Evolutionary conservation across 2,329 filamentous ascomycete species (phyloP).

Genomic region (Colletotrichum tropicicola): DNA sequence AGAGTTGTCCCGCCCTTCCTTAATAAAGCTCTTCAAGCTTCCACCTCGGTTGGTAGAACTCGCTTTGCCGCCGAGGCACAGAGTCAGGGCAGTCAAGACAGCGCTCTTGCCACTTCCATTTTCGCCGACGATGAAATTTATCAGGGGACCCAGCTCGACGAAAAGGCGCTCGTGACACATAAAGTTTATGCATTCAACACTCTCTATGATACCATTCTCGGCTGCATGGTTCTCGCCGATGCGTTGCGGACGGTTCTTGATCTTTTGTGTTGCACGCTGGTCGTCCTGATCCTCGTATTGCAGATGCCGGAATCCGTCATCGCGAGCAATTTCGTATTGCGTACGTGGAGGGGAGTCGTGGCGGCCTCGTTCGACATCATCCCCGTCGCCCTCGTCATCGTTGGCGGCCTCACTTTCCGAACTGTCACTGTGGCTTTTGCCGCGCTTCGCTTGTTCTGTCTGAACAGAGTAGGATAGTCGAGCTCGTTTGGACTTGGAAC

Average conservation of each 20-base stretch:
- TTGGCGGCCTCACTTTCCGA: slow-evolving; percentile 35
- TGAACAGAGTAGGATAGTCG: slow-evolving; percentile 41
- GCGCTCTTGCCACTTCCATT: slow-evolving; percentile 99
- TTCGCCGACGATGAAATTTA: slow-evolving; percentile 98
- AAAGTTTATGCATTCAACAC: slow-evolving; percentile 89
- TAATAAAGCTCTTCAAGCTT: slow-evolving; percentile 90
- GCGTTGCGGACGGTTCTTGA: slow-evolving; percentile 58
- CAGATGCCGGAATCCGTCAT: slow-evolving; percentile 67
- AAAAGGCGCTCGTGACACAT: slow-evolving; percentile 92
- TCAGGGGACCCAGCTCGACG: slow-evolving; percentile 87
- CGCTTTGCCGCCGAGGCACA: slow-evolving; percentile 95
- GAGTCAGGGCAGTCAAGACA: slow-evolving; percentile 88
- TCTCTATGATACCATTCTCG: slow-evolving; percentile 87
- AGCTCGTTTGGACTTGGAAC: slow-evolving; percentile 41
- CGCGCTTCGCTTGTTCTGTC: slow-evolving; percentile 26
- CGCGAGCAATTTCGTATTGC: slow-evolving; percentile 70
- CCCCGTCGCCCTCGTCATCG: slow-evolving; percentile 40
- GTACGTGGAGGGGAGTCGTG: slow-evolving; percentile 56
- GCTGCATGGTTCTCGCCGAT: slow-evolving; percentile 77
- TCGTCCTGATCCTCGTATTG: slow-evolving; percentile 67
- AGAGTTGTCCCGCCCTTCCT: slow-evolving; percentile 82
- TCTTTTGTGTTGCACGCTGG: slow-evolving; percentile 69
- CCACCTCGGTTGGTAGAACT: slow-evolving; percentile 91
- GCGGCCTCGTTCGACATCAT: slow-evolving; percentile 38
- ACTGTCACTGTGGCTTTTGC: slow-evolving; percentile 18